A percentile compares a stretch with the other conserved stretches of the same genome.
Evolutionary conservation across 768 basidiomycete species (phyloP).

Genomic region (Boletales sp.): DNA sequence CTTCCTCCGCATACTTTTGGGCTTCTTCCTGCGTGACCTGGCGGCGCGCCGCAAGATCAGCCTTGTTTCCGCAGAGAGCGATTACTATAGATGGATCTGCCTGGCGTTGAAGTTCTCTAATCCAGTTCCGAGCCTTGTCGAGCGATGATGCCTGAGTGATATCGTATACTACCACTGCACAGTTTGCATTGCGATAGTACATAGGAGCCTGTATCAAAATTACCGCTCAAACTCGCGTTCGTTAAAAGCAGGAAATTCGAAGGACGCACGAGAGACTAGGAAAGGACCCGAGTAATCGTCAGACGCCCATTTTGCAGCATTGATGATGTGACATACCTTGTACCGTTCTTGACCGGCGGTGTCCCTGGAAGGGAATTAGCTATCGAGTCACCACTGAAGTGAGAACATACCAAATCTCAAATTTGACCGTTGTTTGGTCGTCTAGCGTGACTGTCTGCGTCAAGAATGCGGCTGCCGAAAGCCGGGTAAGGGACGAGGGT

Average conservation of each 20-base stretch:
- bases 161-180: constrained; percentile 94
- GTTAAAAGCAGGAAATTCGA: not conserved
- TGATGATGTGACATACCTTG: constrained; percentile 49
- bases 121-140: constrained; percentile 96
- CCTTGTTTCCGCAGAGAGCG: constrained; percentile 94
- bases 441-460: constrained; percentile 96
- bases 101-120: constrained; percentile 93
- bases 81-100: constrained; percentile 97
- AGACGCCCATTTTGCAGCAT: not conserved
- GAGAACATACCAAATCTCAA: constrained; percentile 87
- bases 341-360: constrained; percentile 96
- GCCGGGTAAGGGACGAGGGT: constrained; percentile 14
- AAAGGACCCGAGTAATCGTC: not conserved
- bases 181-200: constrained; percentile 96
- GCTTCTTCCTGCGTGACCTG: constrained; percentile 88
- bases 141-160: constrained; percentile 90
- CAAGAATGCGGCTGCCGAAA: constrained; percentile 79
- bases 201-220: constrained; percentile 66
- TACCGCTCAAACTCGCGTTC: constrained; percentile 1
- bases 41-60: constrained; percentile 79
- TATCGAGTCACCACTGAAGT: not conserved
- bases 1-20: constrained; percentile 88
- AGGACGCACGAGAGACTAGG: constrained; percentile 45
- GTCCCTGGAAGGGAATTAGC: constrained; percentile 54
- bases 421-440: constrained; percentile 90